Base-by-base conservation (phyloP, 306 rosid species). In the Castanospermum australe region DNA sequence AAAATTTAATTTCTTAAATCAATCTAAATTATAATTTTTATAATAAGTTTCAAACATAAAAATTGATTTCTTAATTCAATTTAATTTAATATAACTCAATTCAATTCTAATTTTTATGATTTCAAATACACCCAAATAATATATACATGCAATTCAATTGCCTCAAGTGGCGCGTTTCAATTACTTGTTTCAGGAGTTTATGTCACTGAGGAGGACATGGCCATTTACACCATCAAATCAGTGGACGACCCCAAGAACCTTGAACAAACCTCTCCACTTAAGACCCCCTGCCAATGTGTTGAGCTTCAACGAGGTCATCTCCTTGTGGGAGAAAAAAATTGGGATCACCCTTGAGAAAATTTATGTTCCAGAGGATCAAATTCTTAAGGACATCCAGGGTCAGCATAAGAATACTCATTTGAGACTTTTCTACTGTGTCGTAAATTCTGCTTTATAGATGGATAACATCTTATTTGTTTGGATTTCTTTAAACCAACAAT, bases 321-420 rank as follows among this genome's bases (percentile, higher is more conserved):
- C 78, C 44, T 47, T 79, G n/a, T 83, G 87, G 87, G 87, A 83
- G 68, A 59, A 38, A 41, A 78, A 83, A 62, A 78, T 83, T 6
- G 44, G 52, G 4, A 66, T 17, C 14, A 45, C 56, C 4, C 80
- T 83, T 1, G 60, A 83, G 12, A 85, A 39, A 22, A 78, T 1
- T 25, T 59, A 72, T 9, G 38, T 72, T 22, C 32, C 69, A 0
- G 85, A 76, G 25, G 85, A 80, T 76, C 81, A 83, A 73, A 15
- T 86, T 59, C 78, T 80, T 0, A 83, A 80, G 78, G 51, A 38
- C 8, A 83, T 86, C 20, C 62, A 51, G 5, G 85, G n/a, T n/a
- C n/a, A n/a, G n/a, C n/a, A 85, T 77, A 13, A 20, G 17, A 65
- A 11, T 20, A 15, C 1, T 20, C 12, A 12, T n/a, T 7, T 67